These are phyloP conservation scores for Alloascoidea africana DNA, from an alignment of 805 yeast species.

Conservation along the genomic window DNA sequence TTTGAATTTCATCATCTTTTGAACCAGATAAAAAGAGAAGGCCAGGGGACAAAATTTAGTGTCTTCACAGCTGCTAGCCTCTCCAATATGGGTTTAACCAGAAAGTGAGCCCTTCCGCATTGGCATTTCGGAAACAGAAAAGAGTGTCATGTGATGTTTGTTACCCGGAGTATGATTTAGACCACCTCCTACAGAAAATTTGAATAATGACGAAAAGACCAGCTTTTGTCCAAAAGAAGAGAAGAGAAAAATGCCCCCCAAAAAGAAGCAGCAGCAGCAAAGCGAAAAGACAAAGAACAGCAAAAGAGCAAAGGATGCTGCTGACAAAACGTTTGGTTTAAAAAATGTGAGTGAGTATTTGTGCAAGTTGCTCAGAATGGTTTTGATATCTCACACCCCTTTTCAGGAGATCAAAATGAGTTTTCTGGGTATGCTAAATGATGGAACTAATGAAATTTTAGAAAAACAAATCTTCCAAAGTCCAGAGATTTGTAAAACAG, in stretches of 20 bases:
- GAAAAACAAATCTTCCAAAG: slow-evolving; percentile 87
- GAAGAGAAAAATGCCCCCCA: slow-evolving; percentile 73
- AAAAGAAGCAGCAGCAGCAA: slow-evolving; percentile 42
- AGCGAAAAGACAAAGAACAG: slow-evolving; percentile 37
- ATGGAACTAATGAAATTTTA: slow-evolving; percentile 2
- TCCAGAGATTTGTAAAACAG: slow-evolving; percentile 57
- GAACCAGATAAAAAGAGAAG: no score
- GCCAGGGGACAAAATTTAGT: no score
- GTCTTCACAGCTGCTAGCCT: no score
- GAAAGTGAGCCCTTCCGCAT: no score
- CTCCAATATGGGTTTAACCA: no score
- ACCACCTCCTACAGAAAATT: no score
- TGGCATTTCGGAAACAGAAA: no score
- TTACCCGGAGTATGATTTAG: no score
- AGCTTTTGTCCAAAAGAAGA: no score
- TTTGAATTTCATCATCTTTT: no score
- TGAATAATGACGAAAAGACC: no score
- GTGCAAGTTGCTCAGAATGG: neutral
- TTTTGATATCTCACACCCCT: neutral
- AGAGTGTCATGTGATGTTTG: no score
- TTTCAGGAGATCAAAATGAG: neutral
- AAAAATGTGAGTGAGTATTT: slow-evolving; percentile 33
- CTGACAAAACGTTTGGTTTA: slow-evolving; percentile 90
- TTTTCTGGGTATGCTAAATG: slow-evolving; percentile 2
- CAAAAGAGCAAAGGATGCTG: slow-evolving; percentile 44